A percentile compares a stretch with the other conserved stretches of the same genome.
These are phyloP conservation scores for Synchytrium microbalum DNA, from an alignment of 371 early-diverging fungal genomes.

Conservation along the genomic window DNA sequence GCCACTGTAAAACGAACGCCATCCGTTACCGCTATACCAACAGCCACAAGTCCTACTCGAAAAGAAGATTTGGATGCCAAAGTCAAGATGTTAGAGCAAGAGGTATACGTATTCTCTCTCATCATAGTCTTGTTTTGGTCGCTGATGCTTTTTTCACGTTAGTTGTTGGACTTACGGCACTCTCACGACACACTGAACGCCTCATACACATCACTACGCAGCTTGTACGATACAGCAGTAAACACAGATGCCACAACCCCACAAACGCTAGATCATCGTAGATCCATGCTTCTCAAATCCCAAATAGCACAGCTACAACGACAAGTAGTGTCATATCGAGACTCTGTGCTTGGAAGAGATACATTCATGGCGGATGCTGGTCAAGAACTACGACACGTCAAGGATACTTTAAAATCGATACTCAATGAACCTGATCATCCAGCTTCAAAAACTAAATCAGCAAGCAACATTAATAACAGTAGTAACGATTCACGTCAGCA, in stretches of 20 bases:
- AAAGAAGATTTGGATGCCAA: not conserved
- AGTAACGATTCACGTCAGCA: not conserved
- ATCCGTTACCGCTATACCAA: no score
- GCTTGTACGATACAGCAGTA: not conserved
- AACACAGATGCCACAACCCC: conserved; percentile 1
- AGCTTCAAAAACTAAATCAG: conserved; percentile 6
- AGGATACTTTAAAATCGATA: conserved; percentile 4
- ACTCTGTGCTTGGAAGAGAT: conserved; percentile 6
- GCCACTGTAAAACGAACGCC: no score
- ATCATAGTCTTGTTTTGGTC: no score
- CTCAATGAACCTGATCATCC: not conserved
- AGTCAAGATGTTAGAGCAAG: not conserved
- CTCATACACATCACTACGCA: not conserved
- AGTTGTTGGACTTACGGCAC: not conserved
- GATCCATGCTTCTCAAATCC: conserved; percentile 15
- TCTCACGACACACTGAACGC: not conserved
- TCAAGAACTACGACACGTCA: not conserved
- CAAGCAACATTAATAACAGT: not conserved
- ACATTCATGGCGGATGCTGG: conserved; percentile 3
- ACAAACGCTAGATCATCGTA: conserved; percentile 4
- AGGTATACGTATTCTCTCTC: not conserved
- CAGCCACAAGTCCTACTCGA: no score
- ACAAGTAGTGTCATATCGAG: conserved; percentile 9
- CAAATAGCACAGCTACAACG: conserved; percentile 15
- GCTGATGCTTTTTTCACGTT: no score